Percentiles rank a stretch among this genome's conserved stretches.
Conservation (phyloP, 1,284 basidiomycete species). For the Xerocomus nothofagi region DNA sequence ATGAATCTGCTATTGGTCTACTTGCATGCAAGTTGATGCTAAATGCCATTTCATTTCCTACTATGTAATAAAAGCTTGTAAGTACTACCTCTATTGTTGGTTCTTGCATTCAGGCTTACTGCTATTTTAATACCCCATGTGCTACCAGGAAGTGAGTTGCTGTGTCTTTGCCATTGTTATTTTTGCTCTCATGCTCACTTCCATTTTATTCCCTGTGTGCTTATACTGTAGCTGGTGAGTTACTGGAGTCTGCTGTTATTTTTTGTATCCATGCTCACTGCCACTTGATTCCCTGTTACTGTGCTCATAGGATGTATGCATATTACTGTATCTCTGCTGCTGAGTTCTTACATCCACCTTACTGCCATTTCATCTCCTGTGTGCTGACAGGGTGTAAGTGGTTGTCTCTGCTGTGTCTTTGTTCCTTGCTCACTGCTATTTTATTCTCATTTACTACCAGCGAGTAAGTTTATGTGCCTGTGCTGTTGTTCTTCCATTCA, state of each 20-base stretch:
- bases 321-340: too few relatives aligned
- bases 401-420: too few relatives aligned
- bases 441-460: too few relatives aligned
- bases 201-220: background rate
- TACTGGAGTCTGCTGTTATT: background rate
- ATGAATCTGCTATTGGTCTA: background rate
- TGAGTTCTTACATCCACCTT: background rate
- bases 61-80: background rate
- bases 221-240: constrained; percentile 2
- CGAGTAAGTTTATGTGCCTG: too few relatives aligned
- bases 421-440: too few relatives aligned
- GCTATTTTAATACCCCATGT: background rate
- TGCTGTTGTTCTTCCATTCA: background rate
- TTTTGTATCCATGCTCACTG: too few relatives aligned
- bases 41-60: background rate
- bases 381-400: too few relatives aligned
- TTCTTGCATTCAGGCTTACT: background rate
- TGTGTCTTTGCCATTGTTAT: too few relatives aligned
- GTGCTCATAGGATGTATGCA: background rate
- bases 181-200: background rate
- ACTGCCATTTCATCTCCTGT: background rate
- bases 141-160: too few relatives aligned
- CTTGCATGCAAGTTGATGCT: background rate
- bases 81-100: background rate
- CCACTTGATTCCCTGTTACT: too few relatives aligned